Base-by-base conservation (phyloP, 2,329 filamentous ascomycete genomes). In the Nothopassalora personata region DNA sequence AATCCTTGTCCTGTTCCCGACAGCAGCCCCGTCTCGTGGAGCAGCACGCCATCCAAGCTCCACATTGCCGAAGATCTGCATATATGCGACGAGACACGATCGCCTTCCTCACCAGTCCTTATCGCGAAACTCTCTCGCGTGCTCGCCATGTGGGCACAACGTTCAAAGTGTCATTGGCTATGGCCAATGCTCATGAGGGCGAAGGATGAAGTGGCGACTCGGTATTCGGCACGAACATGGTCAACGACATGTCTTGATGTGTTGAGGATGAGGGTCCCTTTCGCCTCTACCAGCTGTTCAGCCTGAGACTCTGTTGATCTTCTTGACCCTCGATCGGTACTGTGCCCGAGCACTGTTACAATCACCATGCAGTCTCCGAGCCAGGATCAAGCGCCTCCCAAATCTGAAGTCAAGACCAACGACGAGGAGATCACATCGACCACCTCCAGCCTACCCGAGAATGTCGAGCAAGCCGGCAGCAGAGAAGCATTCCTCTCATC, bases 401-500 rank as follows among this genome's bases (percentile, higher is more conserved):
- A 50, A 31, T 10, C 6, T 7, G 7, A n/a, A 28, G 13, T 5
- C 27, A 31, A 47, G 5, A 5, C 45, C n/a, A 28, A 31, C 47
- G 5, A 50, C 18, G 47, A 19, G 3, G 47, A 50, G 27, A 31
- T 31, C 15, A 27, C 30, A 10, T 53, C 51, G 23, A 33, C 50
- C 18, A 47, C 55, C n/a, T 39, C 51, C 1, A 30, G 27, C 10
- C 46, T 47, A 11, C 59, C 61, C 28, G 54, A 55, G 27, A 62
- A 52, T 53, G 52, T 64, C 56, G 53, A 54, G 13, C 57, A 59
- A 54, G 63, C 55, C 6, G 61, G 63, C 23, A 57, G 59, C 53
- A 58, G 67, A 67, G 27, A 67, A 59, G 54, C 67, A 19, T 77
- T 78, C 51, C 68, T 78, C 3, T 69, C 71, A 1, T 70, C 72